phyloP scores from a whole-genome alignment of 192 early-diverging fungal species.

The Chytriomyces sp. region DNA sequence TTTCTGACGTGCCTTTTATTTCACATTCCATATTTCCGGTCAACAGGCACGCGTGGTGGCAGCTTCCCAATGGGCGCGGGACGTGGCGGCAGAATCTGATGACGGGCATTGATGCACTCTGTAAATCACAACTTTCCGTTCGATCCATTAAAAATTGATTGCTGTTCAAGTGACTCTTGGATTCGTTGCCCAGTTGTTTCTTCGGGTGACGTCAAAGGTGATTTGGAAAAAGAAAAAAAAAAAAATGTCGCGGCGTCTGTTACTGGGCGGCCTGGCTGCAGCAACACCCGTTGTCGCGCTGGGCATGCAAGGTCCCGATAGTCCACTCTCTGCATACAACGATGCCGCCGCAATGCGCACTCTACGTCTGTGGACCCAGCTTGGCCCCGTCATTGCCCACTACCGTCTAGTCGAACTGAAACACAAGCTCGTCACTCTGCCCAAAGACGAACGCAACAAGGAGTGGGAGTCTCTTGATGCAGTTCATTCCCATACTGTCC shows the following conservation, averaged over 20 bases:
- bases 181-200: too few species aligned
- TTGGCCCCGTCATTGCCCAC: conserved; percentile 22
- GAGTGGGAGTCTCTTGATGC: conserved; percentile 31
- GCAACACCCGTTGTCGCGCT: too few species aligned
- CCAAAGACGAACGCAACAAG: conserved; percentile 24
- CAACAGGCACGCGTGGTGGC: conserved; percentile 11
- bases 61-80: conserved; percentile 27
- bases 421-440: background rate
- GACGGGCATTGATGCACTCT: too few species aligned
- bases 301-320: too few species aligned
- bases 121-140: too few species aligned
- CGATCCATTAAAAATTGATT: too few species aligned
- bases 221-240: too few species aligned
- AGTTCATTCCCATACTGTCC: conserved; percentile 24
- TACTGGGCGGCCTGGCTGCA: too few species aligned
- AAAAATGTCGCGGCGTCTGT: too few species aligned
- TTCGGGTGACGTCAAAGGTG: too few species aligned
- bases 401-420: conserved; percentile 17
- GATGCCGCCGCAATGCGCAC: background rate
- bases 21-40: too few species aligned
- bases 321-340: background rate
- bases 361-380: conserved; percentile 8
- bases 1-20: background rate
- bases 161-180: too few species aligned
- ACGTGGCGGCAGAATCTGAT: conserved; percentile 34